Evolutionary conservation across 345 rosid species (phyloP).

Genomic region (Viola odorata): DNA sequence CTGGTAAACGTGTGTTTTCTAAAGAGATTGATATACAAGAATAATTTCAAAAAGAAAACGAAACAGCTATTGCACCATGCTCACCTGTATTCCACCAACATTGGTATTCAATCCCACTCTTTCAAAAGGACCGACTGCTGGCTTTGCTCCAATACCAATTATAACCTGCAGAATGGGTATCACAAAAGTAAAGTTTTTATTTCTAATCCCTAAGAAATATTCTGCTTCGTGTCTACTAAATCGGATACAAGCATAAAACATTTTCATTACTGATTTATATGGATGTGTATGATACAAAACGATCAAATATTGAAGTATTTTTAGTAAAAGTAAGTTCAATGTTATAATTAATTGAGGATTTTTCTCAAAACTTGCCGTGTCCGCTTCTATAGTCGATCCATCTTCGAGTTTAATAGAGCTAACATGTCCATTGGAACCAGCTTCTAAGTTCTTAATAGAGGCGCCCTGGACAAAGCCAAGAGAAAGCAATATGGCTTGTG

Average conservation of each 20-base stretch:
- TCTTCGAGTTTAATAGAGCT: conserved; percentile 72
- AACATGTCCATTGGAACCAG: conserved; percentile 70
- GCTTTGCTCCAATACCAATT: conserved; percentile 92
- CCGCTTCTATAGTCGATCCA: conserved; percentile 82
- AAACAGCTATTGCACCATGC: neutral
- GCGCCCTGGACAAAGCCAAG: conserved; percentile 46
- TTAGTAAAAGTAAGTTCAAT: neutral
- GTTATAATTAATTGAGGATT: conserved; percentile 1
- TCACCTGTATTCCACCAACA: conserved; percentile 89
- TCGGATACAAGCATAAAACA: neutral
- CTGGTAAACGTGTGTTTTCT: no score
- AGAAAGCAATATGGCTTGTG: conserved; percentile 8
- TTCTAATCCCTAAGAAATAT: neutral
- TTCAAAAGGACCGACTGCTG: conserved; percentile 73
- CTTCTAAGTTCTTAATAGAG: conserved; percentile 71
- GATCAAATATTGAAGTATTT: no score
- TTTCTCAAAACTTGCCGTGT: conserved; percentile 38
- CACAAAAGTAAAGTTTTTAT: neutral
- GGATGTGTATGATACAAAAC: no score
- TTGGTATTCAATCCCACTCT: conserved; percentile 48
- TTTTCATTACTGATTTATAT: no score
- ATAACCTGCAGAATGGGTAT: conserved; percentile 43
- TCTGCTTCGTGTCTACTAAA: neutral
- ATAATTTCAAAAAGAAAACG: conserved; percentile 1
- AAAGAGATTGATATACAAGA: no score